Percentiles rank a stretch among this genome's conserved stretches.
These are phyloP conservation scores for Umbelopsis isabellina DNA, from an alignment of 192 early-diverging fungal species.

Conservation along the genomic window DNA sequence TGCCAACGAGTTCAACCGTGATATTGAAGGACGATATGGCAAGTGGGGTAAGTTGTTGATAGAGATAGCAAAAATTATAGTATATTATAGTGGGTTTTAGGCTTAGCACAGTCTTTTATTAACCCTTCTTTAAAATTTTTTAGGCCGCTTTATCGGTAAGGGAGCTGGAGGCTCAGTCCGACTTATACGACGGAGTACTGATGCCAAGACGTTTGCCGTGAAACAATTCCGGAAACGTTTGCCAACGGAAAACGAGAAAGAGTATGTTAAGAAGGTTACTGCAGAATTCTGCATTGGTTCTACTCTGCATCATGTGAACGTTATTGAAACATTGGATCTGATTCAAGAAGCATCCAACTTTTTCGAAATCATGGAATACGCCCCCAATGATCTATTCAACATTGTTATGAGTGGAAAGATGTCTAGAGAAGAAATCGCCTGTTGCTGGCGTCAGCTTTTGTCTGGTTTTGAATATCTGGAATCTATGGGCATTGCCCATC, in stretches of 20 bases:
- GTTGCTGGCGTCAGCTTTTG: conserved; percentile 82
- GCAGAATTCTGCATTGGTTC: conserved; percentile 87
- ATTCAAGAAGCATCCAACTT: conserved; percentile 67
- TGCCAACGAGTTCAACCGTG: conserved; percentile 43
- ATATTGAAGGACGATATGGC: conserved; percentile 41
- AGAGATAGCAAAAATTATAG: background rate
- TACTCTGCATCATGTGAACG: conserved; percentile 77
- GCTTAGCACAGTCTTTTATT: background rate
- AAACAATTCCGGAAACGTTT: conserved; percentile 80
- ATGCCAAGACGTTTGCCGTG: conserved; percentile 73
- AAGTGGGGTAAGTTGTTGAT: conserved; percentile 41
- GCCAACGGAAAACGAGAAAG: conserved; percentile 67
- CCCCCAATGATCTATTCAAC: conserved; percentile 87
- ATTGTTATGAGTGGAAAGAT: conserved; percentile 79
- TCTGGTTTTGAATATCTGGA: conserved; percentile 79
- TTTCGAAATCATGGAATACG: conserved; percentile 92
- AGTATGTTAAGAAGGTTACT: conserved; percentile 83
- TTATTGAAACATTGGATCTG: conserved; percentile 81
- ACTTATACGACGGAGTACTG: conserved; percentile 60
- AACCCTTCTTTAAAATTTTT: conserved; percentile 12
- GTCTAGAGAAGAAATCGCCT: conserved; percentile 79
- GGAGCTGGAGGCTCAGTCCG: conserved; percentile 81
- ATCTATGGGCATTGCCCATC: conserved; percentile 76
- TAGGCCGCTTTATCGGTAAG: conserved; percentile 56
- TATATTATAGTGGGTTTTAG: background rate